Percentiles rank a stretch among this genome's conserved stretches.
Evolutionary conservation across 2,329 filamentous ascomycete genomes (phyloP).

Genomic region (Alternaria hordeiaustralica): DNA sequence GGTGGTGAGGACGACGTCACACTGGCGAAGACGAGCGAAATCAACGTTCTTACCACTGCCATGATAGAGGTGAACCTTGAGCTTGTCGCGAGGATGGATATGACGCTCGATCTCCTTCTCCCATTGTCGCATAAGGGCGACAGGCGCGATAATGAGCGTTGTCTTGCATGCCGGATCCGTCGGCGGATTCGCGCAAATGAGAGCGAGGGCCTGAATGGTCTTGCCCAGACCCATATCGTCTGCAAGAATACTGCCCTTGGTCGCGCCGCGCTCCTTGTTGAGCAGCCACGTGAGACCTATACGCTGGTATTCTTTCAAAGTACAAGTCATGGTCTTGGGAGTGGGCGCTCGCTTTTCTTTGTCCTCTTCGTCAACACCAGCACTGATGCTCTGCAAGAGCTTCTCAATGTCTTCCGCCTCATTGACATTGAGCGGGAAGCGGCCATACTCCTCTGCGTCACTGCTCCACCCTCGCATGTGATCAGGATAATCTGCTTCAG

Average conservation of each 20-base stretch:
- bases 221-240: slow-evolving; percentile 78
- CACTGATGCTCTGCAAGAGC: slow-evolving; percentile 41
- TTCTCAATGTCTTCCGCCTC: slow-evolving; percentile 37
- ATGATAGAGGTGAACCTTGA: slow-evolving; percentile 75
- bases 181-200: slow-evolving; percentile 74
- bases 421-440: slow-evolving; percentile 15
- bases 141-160: slow-evolving; percentile 81
- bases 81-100: slow-evolving; percentile 63
- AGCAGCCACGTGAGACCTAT: slow-evolving; percentile 79
- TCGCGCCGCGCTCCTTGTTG: slow-evolving; percentile 71
- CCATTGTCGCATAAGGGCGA: slow-evolving; percentile 85
- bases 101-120: slow-evolving; percentile 77
- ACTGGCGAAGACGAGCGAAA: slow-evolving; percentile 67
- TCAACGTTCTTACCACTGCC: slow-evolving; percentile 59
- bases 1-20: slow-evolving; percentile 80
- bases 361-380: slow-evolving; percentile 36
- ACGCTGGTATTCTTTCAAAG: slow-evolving; percentile 82
- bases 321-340: slow-evolving; percentile 70
- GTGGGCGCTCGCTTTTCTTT: slow-evolving; percentile 69
- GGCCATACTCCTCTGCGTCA: slow-evolving; percentile 24
- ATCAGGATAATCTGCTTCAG: not conserved
- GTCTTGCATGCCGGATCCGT: slow-evolving; percentile 67
- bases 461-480: slow-evolving; percentile 6
- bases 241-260: slow-evolving; percentile 74
- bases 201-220: slow-evolving; percentile 74